Conservation (phyloP, 148 eudicot species). For the Vaccinium darrowii region DNA sequence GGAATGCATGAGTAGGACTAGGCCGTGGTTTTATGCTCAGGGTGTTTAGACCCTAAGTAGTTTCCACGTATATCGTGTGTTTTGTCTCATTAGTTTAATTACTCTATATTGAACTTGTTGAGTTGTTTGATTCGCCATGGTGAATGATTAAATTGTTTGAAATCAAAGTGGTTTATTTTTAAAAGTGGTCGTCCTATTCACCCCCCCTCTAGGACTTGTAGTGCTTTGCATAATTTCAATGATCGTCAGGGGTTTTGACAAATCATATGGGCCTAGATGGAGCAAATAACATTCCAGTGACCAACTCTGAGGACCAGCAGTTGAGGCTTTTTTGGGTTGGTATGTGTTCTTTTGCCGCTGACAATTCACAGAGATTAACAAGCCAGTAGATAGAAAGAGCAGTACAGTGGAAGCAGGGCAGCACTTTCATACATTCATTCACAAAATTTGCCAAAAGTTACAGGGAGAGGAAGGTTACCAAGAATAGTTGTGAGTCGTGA, state of each 20-base stretch:
- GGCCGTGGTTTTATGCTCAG: no score
- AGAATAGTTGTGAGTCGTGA: not conserved
- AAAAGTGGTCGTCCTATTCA: no score
- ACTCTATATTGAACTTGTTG: no score
- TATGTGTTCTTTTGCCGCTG: not conserved
- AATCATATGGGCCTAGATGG: not conserved
- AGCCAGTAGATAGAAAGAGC: not conserved
- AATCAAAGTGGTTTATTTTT: no score
- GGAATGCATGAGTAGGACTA: no score
- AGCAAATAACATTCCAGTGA: not conserved
- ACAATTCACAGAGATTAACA: not conserved
- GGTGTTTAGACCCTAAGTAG: no score
- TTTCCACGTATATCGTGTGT: no score
- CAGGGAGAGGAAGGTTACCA: not conserved
- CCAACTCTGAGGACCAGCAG: not conserved
- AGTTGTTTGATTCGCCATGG: no score
- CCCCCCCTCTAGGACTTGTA: no score
- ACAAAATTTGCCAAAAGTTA: not conserved
- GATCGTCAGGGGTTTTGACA: not conserved
- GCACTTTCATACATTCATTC: not conserved
- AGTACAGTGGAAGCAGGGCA: not conserved
- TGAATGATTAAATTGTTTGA: no score
- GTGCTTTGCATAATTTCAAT: no score
- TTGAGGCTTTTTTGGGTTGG: not conserved
- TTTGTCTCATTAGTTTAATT: no score